Conservation (phyloP, 306 rosid species). For the Erythrophleum fordii region DNA sequence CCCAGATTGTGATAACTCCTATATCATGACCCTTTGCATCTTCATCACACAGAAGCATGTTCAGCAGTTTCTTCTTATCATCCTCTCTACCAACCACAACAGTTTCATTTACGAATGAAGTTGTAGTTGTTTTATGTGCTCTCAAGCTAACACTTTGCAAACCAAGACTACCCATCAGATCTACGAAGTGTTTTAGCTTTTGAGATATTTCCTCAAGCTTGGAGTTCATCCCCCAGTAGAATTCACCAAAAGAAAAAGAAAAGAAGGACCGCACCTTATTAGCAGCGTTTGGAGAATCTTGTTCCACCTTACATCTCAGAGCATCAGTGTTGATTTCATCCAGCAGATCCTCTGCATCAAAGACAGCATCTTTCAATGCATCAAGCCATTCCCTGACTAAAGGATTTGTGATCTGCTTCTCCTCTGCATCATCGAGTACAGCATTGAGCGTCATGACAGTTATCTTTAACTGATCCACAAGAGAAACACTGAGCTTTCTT, state of each 20-base stretch:
- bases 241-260: not conserved
- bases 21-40: constrained; percentile 1
- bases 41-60: constrained; percentile 26
- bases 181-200: constrained; percentile 42
- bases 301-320: not conserved
- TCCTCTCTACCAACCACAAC: constrained; percentile 44
- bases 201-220: constrained; percentile 32
- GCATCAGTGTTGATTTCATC: constrained; percentile 21
- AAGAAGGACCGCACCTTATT: constrained; percentile 45
- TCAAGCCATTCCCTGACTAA: constrained; percentile 29
- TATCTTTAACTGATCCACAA: not conserved
- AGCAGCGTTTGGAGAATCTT: not conserved
- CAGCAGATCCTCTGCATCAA: constrained; percentile 30
- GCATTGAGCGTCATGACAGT: constrained; percentile 5
- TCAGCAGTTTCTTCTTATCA: constrained; percentile 40
- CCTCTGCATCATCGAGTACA: constrained; percentile 35
- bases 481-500: constrained; percentile 1
- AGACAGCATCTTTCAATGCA: constrained; percentile 5
- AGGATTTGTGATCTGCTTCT: not conserved
- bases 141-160: constrained; percentile 35
- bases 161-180: constrained; percentile 48
- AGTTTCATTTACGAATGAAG: constrained; percentile 51
- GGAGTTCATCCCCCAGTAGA: constrained; percentile 35
- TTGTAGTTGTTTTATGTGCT: constrained; percentile 32
- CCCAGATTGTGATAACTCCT: constrained; percentile 34